phyloP scores from a whole-genome alignment of 2,329 filamentous ascomycete species.

The Cryphonectria nitschkei region DNA sequence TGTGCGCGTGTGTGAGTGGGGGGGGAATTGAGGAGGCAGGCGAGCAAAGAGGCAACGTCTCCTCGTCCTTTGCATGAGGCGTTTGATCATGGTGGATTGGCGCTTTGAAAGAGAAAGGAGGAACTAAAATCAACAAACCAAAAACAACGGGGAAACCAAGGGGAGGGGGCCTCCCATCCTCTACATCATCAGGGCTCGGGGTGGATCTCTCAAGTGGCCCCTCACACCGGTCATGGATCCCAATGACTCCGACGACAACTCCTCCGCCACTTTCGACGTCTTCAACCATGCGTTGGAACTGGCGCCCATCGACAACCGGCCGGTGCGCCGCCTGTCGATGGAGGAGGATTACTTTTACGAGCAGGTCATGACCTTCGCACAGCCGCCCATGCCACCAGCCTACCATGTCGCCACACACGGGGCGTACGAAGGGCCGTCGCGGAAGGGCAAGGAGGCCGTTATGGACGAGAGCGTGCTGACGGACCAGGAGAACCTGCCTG shows the following conservation, averaged over 20 bases:
- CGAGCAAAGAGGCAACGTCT: background rate
- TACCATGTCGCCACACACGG: conserved; percentile 29
- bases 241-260: conserved; percentile 22
- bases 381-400: conserved; percentile 51
- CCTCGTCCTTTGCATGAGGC: conserved; percentile 14
- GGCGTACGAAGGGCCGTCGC: conserved; percentile 42
- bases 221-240: conserved; percentile 21
- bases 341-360: conserved; percentile 60
- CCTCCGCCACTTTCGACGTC: conserved; percentile 24
- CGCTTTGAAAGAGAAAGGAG: conserved; percentile 15
- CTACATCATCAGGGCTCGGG: background rate
- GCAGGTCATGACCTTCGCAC: conserved; percentile 52
- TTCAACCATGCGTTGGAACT: conserved; percentile 30
- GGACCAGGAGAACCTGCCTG: conserved; percentile 53
- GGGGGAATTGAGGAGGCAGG: background rate
- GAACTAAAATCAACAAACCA: background rate
- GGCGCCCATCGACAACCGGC: conserved; percentile 29
- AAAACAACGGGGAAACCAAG: background rate
- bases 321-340: conserved; percentile 52
- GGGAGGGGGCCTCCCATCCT: background rate
- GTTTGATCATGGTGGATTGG: conserved; percentile 24
- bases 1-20: background rate
- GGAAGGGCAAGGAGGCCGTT: conserved; percentile 28
- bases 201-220: background rate
- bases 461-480: conserved; percentile 34